These are phyloP conservation scores for Ampelomyces quisqualis DNA, from an alignment of 2,329 filamentous ascomycete species.

Conservation along the genomic window DNA sequence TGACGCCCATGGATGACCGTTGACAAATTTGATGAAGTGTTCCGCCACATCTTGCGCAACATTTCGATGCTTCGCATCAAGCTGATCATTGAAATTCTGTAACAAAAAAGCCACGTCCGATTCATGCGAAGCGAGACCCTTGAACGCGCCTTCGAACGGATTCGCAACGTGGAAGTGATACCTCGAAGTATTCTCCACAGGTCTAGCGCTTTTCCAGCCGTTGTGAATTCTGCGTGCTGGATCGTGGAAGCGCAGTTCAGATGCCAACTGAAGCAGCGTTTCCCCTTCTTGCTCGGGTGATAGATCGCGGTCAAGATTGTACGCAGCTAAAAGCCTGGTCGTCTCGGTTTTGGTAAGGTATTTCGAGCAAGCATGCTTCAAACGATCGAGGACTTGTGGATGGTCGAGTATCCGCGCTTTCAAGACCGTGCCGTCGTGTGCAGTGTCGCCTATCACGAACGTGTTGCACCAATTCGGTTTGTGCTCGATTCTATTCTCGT, in stretches of 20 bases:
- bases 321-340: conserved; percentile 31
- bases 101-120: conserved; percentile 36
- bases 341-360: conserved; percentile 24
- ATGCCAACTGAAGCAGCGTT: conserved; percentile 39
- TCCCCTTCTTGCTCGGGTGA: conserved; percentile 26
- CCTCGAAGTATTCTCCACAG: conserved; percentile 9
- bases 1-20: conserved; percentile 27
- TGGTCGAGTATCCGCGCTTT: conserved; percentile 37
- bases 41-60: conserved; percentile 24
- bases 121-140: conserved; percentile 30
- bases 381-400: conserved; percentile 12
- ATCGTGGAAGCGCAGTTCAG: conserved; percentile 51
- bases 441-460: conserved; percentile 51
- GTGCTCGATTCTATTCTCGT: conserved; percentile 24
- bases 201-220: conserved; percentile 23
- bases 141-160: conserved; percentile 26
- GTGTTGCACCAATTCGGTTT: conserved; percentile 50
- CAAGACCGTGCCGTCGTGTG: conserved; percentile 44
- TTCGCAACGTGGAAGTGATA: conserved; percentile 37
- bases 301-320: conserved; percentile 38
- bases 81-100: conserved; percentile 24
- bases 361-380: conserved; percentile 17
- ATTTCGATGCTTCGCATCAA: conserved; percentile 12
- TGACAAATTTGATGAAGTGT: conserved; percentile 25
- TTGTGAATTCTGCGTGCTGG: conserved; percentile 44